These are phyloP conservation scores for Groenewaldozyma sp. DNA, from an alignment of 1,139 yeast genomes.

Conservation along the genomic window DNA sequence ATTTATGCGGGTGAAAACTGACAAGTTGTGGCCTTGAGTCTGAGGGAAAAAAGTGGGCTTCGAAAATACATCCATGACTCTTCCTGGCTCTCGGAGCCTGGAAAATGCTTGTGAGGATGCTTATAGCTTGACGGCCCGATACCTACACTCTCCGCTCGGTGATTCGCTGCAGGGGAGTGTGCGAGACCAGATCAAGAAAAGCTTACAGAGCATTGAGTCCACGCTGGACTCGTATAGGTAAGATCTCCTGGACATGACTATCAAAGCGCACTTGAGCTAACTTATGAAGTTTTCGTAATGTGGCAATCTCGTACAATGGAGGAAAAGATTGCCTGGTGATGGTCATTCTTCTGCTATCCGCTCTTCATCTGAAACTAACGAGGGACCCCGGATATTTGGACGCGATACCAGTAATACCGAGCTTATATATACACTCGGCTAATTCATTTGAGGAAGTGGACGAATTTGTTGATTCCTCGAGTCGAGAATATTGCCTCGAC, in stretches of 20 bases:
- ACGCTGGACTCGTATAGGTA: conserved; percentile 3
- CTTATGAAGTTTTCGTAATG: conserved; percentile 42
- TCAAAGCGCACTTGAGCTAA: too few species aligned
- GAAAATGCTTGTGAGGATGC: too few species aligned
- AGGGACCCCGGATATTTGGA: conserved; percentile 3
- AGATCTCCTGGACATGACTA: background rate
- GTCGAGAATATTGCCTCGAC: conserved; percentile 25
- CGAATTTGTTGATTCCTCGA: conserved; percentile 31
- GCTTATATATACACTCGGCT: conserved; percentile 65
- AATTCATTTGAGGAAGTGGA: conserved; percentile 57
- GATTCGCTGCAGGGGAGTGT: too few species aligned
- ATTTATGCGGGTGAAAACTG: too few species aligned
- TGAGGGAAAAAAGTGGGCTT: too few species aligned
- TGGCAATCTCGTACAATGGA: conserved; percentile 78
- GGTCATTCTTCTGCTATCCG: conserved; percentile 57
- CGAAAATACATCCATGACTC: too few species aligned
- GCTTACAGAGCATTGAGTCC: conserved; percentile 1
- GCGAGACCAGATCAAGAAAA: conserved; percentile 4
- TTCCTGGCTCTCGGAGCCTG: too few species aligned
- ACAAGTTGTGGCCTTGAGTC: too few species aligned
- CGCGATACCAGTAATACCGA: conserved; percentile 29
- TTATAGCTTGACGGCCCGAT: too few species aligned
- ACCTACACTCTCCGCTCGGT: too few species aligned
- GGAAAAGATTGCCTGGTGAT: conserved; percentile 87
- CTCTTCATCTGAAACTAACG: conserved; percentile 32